Base-by-base conservation (phyloP, 2,329 filamentous ascomycete species). In the Ceratocystis alfenasii region DNA sequence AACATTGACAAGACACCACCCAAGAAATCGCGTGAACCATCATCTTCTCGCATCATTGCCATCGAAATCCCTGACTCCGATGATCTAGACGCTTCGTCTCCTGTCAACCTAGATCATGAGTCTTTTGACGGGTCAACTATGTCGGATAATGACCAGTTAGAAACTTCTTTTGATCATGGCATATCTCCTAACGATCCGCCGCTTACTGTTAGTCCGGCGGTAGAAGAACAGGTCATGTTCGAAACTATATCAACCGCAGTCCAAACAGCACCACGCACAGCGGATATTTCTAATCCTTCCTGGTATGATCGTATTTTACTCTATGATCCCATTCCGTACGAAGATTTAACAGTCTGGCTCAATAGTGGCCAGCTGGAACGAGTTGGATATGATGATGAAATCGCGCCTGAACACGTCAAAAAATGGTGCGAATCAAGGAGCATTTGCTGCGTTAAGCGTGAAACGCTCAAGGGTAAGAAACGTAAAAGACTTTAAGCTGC, bases 241-340 rank as follows among this genome's bases (percentile, higher is more conserved):
- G 70, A 71, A 30, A 74, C 78, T 69, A 85, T 87, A 63, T 82
- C 81, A 0, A 75, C 76, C 48, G 84, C 83, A 0, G 76, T 87
- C 8, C 80, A 72, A 7, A 76, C 76, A 0, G 77, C 79, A 3
- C 79, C 83, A 2, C 78, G 77, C 12, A 78, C 81, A 0, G 77
- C 71, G 3, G 77, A 86, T 69, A 75, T 79, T 0, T 69, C 69
- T 5, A 73, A 80, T 1, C 84, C 84, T 15, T 90, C 84, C 1
- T 97, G 92, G 89, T 81, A 95, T 70, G 90, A 97, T 75, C 95
- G 91, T 76, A 96, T 99, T 60, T 78, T 97, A 5, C 83, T 97
- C 73, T 97, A 95, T 73, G 92, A 97, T 71, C 90, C 93, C 0
- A 87, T 99, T 55, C 81, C 94, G 1, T 75, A 96, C 0, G 93